Evolutionary conservation across 345 rosid genomes (phyloP), one percentile per base, ranked within the genome.

Genomic region (Gynandropsis gynandra): DNA sequence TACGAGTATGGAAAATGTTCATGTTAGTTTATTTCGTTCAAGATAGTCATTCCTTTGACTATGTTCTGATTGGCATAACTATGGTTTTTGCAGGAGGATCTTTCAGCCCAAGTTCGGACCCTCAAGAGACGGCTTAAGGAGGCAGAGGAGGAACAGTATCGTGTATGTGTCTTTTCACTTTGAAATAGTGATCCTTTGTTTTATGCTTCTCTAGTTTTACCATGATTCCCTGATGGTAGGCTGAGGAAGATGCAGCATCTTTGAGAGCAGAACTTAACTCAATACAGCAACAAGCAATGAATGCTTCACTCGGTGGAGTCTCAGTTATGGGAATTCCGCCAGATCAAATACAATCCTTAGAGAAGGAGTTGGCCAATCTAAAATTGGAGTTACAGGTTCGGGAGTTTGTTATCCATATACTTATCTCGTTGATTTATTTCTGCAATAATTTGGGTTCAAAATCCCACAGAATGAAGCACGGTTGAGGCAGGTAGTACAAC

Each of bases 171-270:
- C 42, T 72, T 71, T 4, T 58, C 47, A 33, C 42, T 63, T 57
- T 58, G 47, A 42, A 9, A 14, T 38, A 35, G 15, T 8, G 14
- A n/a, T 60, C 35, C 45, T 40, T 7, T 41, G 16, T 47, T 50
- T 11, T 39, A 7, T 47, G 10, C 35, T 49, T 45, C 48, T 41
- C 19, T 32, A 3, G 35, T 42, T 49, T 65, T 64, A 55, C n/a
- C 45, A 14, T 20, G n/a, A 34, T 12, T 13, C 21, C 44, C 47
- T 64, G 62, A 47, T 56, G 33, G 59, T 63, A 92, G 98, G 98
- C 98, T 6, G 98, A 92, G 81, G 97, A 87, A 81, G 98, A 92
- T 76, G 83, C 97, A 17, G 94, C 97, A 54, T 70, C 97, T 53
- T 72, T 92, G 69, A 85, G 98, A 78, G 88, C 95, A 15, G 98